phyloP scores from a whole-genome alignment of 495 filamentous ascomycete genomes.

The Penicillium daleae region DNA sequence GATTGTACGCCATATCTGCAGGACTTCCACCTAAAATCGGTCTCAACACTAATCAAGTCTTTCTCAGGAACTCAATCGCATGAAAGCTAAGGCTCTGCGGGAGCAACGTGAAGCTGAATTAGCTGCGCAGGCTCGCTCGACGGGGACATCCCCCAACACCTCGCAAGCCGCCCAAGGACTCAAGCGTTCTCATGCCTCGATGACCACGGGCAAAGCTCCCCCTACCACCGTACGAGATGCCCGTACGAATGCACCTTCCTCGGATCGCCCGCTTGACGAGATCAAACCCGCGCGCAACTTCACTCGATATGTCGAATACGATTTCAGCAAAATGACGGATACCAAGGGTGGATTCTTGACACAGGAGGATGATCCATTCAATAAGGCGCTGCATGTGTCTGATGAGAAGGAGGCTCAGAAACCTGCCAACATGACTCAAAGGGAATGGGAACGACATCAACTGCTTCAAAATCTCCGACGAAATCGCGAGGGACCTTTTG shows the following conservation, averaged over 20 bases:
- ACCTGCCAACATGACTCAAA: slow-evolving; percentile 84
- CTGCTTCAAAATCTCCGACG: slow-evolving; percentile 67
- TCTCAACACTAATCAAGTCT: slow-evolving; percentile 11
- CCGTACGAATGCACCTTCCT: slow-evolving; percentile 35
- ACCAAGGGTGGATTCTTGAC: slow-evolving; percentile 94
- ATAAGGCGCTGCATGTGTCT: slow-evolving; percentile 68
- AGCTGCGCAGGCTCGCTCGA: slow-evolving; percentile 31
- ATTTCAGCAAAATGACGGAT: slow-evolving; percentile 96
- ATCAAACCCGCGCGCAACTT: slow-evolving; percentile 82
- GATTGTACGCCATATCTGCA: slow-evolving; percentile 52
- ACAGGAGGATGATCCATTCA: slow-evolving; percentile 85
- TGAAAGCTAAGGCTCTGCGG: slow-evolving; percentile 88
- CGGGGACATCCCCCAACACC: slow-evolving; percentile 18
- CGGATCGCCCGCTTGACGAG: slow-evolving; percentile 50
- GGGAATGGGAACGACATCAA: slow-evolving; percentile 89
- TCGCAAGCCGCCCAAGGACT: slow-evolving; percentile 47
- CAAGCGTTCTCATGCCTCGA: slow-evolving; percentile 65
- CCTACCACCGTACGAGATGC: slow-evolving; percentile 73
- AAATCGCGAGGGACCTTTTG: slow-evolving; percentile 79
- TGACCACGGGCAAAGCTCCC: slow-evolving; percentile 60
- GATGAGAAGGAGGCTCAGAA: slow-evolving; percentile 63
- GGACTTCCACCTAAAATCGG: background rate
- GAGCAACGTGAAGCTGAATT: slow-evolving; percentile 66
- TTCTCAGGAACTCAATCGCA: slow-evolving; percentile 80
- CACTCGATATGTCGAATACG: slow-evolving; percentile 91